Percentiles rank a stretch among this genome's conserved stretches.
These are phyloP conservation scores for Haberlea rhodopensis DNA, from an alignment of 257 asterid genomes.

Conservation along the genomic window DNA sequence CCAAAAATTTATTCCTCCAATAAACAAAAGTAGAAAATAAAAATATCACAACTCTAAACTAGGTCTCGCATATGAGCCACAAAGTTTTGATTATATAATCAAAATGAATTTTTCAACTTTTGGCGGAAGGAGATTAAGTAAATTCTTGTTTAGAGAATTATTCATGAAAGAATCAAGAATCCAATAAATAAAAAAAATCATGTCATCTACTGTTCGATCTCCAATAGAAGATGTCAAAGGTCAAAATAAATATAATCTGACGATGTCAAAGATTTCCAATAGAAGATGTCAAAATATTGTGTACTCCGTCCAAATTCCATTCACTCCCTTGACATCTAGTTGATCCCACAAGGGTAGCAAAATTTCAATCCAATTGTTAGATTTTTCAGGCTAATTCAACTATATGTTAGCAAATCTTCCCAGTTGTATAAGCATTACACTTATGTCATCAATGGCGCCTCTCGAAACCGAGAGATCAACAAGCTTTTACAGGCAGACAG, in stretches of 20 bases:
- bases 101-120: too few species aligned
- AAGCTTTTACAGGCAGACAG: constrained; percentile 70
- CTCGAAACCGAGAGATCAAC: constrained; percentile 65
- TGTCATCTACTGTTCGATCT: not conserved
- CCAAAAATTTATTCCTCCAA: too few species aligned
- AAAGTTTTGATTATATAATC: too few species aligned
- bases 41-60: too few species aligned
- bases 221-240: too few species aligned
- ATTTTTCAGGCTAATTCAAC: not conserved
- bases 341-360: not conserved
- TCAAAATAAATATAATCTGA: too few species aligned
- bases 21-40: too few species aligned
- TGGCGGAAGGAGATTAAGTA: not conserved
- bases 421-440: constrained; percentile 60
- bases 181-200: not conserved
- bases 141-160: not conserved
- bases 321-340: not conserved
- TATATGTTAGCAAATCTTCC: constrained; percentile 19
- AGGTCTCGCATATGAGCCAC: too few species aligned
- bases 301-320: not conserved
- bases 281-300: not conserved
- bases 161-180: not conserved
- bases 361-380: not conserved
- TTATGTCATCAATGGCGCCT: constrained; percentile 74
- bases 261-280: too few species aligned